Evolutionary conservation across 1,284 basidiomycete species (phyloP).

Genomic region (Cerrena zonata): DNA sequence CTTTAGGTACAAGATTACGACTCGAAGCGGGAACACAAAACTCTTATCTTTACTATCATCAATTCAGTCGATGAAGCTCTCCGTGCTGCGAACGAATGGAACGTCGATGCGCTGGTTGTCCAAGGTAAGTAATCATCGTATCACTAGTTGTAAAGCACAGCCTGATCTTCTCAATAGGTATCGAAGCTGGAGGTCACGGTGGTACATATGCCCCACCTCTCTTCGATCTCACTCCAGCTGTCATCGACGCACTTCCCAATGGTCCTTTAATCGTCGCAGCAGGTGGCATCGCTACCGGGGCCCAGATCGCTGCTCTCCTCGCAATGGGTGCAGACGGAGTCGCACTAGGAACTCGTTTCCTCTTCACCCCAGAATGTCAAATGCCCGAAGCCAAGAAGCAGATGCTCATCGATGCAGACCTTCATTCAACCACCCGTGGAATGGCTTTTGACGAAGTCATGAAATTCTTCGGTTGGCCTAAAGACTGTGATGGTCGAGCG

Average conservation of each 20-base stretch:
- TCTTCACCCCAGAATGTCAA: slow-evolving; percentile 58
- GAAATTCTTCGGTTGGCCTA: slow-evolving; percentile 59
- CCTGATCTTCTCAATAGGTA: slow-evolving; percentile 37
- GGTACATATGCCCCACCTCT: slow-evolving; percentile 50
- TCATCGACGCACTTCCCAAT: slow-evolving; percentile 39
- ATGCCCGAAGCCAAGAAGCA: slow-evolving; percentile 53
- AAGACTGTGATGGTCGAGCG: slow-evolving; percentile 57
- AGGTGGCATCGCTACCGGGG: slow-evolving; percentile 47
- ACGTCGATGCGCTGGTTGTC: slow-evolving; percentile 63
- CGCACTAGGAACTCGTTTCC: slow-evolving; percentile 68
- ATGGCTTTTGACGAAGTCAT: slow-evolving; percentile 62
- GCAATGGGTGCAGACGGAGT: slow-evolving; percentile 62
- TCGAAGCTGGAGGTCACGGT: slow-evolving; percentile 74
- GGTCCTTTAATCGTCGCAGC: slow-evolving; percentile 57
- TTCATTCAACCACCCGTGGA: slow-evolving; percentile 51
- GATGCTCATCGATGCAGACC: slow-evolving; percentile 47
- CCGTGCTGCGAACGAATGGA: slow-evolving; percentile 53
- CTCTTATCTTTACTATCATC: slow-evolving; percentile 59
- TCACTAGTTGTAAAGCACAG: neutral
- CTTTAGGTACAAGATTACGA: slow-evolving; percentile 46
- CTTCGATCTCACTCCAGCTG: slow-evolving; percentile 49
- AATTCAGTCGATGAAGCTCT: slow-evolving; percentile 53
- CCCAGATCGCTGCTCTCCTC: slow-evolving; percentile 59
- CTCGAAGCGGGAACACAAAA: slow-evolving; percentile 36
- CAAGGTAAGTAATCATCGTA: slow-evolving; percentile 47